phyloP scores from a whole-genome alignment of 768 basidiomycete genomes.

The Suillus paluster region DNA sequence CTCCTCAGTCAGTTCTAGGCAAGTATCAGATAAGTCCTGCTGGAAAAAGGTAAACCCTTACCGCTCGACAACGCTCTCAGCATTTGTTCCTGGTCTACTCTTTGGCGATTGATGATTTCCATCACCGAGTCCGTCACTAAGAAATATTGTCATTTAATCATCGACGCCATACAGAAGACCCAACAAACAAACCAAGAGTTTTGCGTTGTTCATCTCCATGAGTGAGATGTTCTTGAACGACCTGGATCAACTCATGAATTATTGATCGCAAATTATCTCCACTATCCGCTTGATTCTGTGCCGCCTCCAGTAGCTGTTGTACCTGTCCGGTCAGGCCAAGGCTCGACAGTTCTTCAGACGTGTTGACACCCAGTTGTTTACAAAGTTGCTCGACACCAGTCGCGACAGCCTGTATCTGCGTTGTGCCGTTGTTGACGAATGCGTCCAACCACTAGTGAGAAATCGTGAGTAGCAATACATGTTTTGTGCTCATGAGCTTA shows the following conservation, averaged over 20 bases:
- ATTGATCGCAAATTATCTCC: conserved; percentile 37
- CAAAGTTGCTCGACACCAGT: conserved; percentile 64
- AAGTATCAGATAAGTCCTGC: not conserved
- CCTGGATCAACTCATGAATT: conserved; percentile 41
- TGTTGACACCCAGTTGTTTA: conserved; percentile 49
- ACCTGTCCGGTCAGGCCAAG: conserved; percentile 28
- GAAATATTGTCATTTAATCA: conserved; percentile 15
- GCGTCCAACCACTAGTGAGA: conserved; percentile 74
- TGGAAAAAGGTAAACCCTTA: conserved; percentile 30
- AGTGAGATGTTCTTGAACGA: conserved; percentile 46
- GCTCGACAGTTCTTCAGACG: conserved; percentile 21
- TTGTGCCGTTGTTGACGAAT: conserved; percentile 78
- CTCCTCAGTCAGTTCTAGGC: conserved; percentile 75
- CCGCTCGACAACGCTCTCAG: conserved; percentile 69
- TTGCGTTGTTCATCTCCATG: conserved; percentile 45
- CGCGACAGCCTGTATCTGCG: conserved; percentile 68
- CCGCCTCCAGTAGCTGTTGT: conserved; percentile 37
- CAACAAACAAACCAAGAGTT: conserved; percentile 37
- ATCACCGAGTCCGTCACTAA: conserved; percentile 62
- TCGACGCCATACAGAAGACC: conserved; percentile 6
- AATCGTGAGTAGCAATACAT: not conserved
- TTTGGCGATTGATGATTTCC: conserved; percentile 67
- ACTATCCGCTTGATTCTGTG: conserved; percentile 36
- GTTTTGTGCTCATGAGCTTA: conserved; percentile 34
- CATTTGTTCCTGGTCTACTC: conserved; percentile 73